Base-by-base conservation (phyloP, 495 filamentous ascomycete species). In the Saxophila tyrrhenica region DNA sequence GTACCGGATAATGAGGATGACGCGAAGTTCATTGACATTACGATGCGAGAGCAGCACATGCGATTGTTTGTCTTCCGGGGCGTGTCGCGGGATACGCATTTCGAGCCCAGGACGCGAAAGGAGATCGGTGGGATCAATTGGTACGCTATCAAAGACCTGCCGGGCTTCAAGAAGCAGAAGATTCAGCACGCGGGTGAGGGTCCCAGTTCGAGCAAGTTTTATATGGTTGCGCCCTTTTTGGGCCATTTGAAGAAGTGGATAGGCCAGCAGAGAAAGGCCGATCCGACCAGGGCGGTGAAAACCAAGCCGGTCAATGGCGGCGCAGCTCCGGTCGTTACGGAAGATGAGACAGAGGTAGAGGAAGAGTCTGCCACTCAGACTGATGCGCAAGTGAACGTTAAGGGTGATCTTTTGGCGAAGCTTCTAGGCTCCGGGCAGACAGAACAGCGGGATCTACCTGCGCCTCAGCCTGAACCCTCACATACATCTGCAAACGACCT, bases 121-220 rank as follows among this genome's bases (percentile, higher is more conserved):
- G 94, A 98, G 69, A 98, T 98, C 67, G 94, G 91, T 65, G 89
- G 85, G 69, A 92, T 98, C 54, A 72, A 84, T 62, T 98, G 92
- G 92, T 94, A 90, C 68, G 85, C 78, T 54, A 71, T 98, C 15
- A 84, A 86, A 0, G 89, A 95, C 29, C 75, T 98, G 15, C 92
- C 92, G 0, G 86, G 87, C 0, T 80, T 84, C 58, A 84, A 83
- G 55, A 87, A 84, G 68, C 66, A 81, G 63, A 68, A 75, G 60
- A 44, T 71, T 15, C 67, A 70, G 19, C 70, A 72, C 24, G 72
- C 67, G 20, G 71, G 75, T 10, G 68, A 77, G n/a, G 75, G 76
- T 1, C 65, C 76, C 16, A 85, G 84, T 62, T 78, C 84, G 19
- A 86, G 86, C 62, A 96, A 87, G 63, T 97, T 95, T 64, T 97